phyloP scores from a whole-genome alignment of 2,329 filamentous ascomycete genomes.

The Alternaria sp. region DNA sequence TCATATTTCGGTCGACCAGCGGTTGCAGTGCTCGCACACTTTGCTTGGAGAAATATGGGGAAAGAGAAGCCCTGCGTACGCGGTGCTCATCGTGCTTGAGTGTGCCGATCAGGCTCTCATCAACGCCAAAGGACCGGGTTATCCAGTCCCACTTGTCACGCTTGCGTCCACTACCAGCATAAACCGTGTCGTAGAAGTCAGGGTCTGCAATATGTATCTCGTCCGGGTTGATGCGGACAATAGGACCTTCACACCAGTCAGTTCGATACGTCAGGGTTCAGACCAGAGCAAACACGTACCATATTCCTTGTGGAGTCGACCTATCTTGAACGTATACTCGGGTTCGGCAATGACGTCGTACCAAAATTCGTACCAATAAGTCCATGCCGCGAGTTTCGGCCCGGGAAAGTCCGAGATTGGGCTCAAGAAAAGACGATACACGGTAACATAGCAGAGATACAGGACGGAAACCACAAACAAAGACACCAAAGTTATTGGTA shows the following conservation, averaged over 20 bases:
- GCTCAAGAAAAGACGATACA: conserved; percentile 17
- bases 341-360: conserved; percentile 20
- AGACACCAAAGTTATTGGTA: not conserved
- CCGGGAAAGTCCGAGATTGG: conserved; percentile 23
- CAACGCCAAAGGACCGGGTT: conserved; percentile 14
- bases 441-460: conserved; percentile 1
- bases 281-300: not conserved
- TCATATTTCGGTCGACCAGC: not conserved
- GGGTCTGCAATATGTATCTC: conserved; percentile 24
- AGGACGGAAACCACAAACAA: not conserved
- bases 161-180: not conserved
- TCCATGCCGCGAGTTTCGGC: conserved; percentile 25
- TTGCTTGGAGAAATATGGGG: conserved; percentile 35
- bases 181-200: conserved; percentile 10
- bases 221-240: conserved; percentile 8
- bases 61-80: conserved; percentile 29
- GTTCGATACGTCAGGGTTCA: not conserved
- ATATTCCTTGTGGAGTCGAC: conserved; percentile 17
- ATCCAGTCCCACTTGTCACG: conserved; percentile 7
- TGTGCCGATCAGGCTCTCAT: conserved; percentile 27
- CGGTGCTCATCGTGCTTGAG: conserved; percentile 34
- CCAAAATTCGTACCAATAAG: conserved; percentile 20
- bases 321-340: conserved; percentile 14
- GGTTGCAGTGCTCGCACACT: conserved; percentile 3
- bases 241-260: conserved; percentile 9